Base-by-base conservation (phyloP, 192 early-diverging fungal species). In the Backusella liffmaniae region DNA sequence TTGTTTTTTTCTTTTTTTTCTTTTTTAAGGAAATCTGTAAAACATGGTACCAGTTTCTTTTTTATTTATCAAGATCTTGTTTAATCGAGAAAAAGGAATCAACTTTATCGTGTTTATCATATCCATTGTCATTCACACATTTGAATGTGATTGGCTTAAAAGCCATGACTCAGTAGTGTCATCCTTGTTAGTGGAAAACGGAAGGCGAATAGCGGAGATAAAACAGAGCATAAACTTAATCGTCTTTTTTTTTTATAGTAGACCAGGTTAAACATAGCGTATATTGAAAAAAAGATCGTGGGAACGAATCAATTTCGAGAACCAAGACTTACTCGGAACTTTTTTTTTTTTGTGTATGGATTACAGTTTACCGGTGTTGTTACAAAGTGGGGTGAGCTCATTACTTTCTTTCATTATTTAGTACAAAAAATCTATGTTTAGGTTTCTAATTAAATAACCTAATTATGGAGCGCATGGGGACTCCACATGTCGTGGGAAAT, bases 281-380 rank as follows among this genome's bases (percentile, higher is more conserved):
- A 26, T 59, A 59, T 59, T 59, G 42, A n/a, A 59, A 59, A 59
- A 59, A 59, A 59, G 53, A 29, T 59, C 21, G 53, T 59, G 53
- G 1, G 53, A 59, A 59, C 53, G 53, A 59, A 59, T 59, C 53
- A 59, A 59, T 59, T 59, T 26, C 23, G 53, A 59, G 53, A 59
- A 59, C 23, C 23, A 59, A 59, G 51, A 59, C 23, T 9, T 26
- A 59, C 53, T 59, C 53, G 53, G 53, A 59, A 59, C 23, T 59
- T 59, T 59, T 59, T 59, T 59, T 59, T 59, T 59, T 29, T 9
- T 59, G 53, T 53, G 46, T 49, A 56, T 9, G 13, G 8, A 39
- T 39, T 30, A 42, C 44, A 49, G 44, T 5, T 49, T 16, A 49
- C 44, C 16, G 5, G 23, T 59, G 23, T 59, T 21, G 21, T 26